phyloP scores from a whole-genome alignment of 768 basidiomycete genomes.

The Kwoniella sp. region DNA sequence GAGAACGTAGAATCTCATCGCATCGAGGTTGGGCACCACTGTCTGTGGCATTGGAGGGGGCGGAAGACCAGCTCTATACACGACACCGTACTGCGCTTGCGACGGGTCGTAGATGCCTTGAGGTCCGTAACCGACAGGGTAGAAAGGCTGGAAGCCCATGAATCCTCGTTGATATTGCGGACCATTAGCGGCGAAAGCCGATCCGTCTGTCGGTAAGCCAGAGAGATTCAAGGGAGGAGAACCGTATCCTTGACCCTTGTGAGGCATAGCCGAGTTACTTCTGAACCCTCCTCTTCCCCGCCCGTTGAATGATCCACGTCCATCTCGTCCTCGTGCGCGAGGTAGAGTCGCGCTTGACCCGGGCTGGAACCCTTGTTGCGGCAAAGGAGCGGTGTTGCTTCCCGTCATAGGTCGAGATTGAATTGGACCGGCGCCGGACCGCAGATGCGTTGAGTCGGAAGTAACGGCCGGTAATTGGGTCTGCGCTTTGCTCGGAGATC shows the following conservation, averaged over 20 bases:
- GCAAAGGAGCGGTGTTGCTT: slow-evolving; percentile 41
- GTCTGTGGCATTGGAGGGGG: slow-evolving; percentile 56
- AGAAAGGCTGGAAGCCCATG: slow-evolving; percentile 30
- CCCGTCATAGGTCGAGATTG: slow-evolving; percentile 19
- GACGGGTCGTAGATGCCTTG: slow-evolving; percentile 26
- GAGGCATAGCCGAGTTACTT: slow-evolving; percentile 22
- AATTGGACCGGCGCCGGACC: slow-evolving; percentile 13
- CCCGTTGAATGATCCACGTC: slow-evolving; percentile 29
- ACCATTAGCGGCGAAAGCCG: slow-evolving; percentile 1
- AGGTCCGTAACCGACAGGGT: slow-evolving; percentile 19
- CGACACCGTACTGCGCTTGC: slow-evolving; percentile 28
- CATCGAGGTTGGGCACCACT: slow-evolving; percentile 61
- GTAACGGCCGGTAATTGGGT: slow-evolving; percentile 15
- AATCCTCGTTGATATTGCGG: slow-evolving; percentile 22
- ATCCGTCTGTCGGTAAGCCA: slow-evolving; percentile 19
- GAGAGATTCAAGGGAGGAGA: slow-evolving; percentile 12
- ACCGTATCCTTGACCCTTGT: slow-evolving; percentile 20
- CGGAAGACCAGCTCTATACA: slow-evolving; percentile 27
- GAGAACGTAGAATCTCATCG: slow-evolving; percentile 69
- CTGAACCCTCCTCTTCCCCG: slow-evolving; percentile 33
- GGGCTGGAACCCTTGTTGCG: slow-evolving; percentile 35
- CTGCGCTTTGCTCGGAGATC: slow-evolving; percentile 11
- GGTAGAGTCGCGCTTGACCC: slow-evolving; percentile 17
- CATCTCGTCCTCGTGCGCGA: slow-evolving; percentile 33
- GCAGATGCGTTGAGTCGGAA: slow-evolving; percentile 4